Evolutionary conservation across 2,329 filamentous ascomycete genomes (phyloP), one percentile per base, ranked within the genome.

Genomic region (Alternaria atra): DNA sequence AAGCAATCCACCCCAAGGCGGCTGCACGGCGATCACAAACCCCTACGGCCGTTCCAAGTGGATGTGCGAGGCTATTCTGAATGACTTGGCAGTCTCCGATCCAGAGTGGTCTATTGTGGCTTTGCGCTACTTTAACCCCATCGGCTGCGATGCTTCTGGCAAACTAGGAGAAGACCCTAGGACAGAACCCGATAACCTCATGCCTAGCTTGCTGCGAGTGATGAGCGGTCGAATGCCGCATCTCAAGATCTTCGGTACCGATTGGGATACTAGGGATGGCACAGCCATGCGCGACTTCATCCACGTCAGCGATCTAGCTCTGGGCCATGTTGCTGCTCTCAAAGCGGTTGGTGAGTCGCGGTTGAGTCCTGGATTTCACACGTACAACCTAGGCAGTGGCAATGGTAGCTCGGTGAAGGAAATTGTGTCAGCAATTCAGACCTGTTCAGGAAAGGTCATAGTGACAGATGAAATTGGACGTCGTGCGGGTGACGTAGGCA

Each of bases 251-350:
- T 90, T 86, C 64, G 87, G 88, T 6, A 81, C 80, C 2, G 86
- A 90, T 74, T 90, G 87, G 83, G 82, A 87, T 52, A 90, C 87
- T 0, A 74, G 79, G 1, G 87, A 90, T 58, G 87, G 88, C 6
- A 89, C 87, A 0, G 86, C 86, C 0, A 81, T 90, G 20, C 84
- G 88, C 35, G 87, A 90, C 73, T 90, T 88, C 69, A 88, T 89
- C 64, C 87, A 89, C 65, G 87, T 89, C 42, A 84, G 81, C 20
- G 88, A 90, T 73, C 82, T 90, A 35, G 87, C 87, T 6, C 80
- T 83, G 34, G 87, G 85, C 6, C 87, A 89, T 73, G 82, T 88
- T 27, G 85, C 87, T 6, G 87, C 87, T 1, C 80, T 88, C 20
- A 47, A 52, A 8, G 67, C 67, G 7, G 64, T 59, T 47, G 47